Conservation (phyloP, 2,329 filamentous ascomycete species). For the Hymenoscyphus linearis region DNA sequence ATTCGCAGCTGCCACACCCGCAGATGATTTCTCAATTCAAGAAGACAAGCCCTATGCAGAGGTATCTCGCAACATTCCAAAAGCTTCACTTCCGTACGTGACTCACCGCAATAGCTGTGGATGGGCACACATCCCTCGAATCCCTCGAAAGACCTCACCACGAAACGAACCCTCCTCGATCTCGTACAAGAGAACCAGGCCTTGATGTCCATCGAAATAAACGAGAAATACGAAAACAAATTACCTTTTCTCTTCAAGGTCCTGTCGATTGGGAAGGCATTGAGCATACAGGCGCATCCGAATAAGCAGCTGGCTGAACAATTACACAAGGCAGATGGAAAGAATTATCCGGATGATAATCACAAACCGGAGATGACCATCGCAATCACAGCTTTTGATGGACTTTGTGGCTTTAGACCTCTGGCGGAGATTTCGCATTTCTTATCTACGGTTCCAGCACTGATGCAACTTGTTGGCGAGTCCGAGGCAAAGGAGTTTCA, state of each 20-base stretch:
- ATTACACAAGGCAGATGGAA: slow-evolving; percentile 77
- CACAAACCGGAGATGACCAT: slow-evolving; percentile 99
- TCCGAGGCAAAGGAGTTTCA: slow-evolving; percentile 54
- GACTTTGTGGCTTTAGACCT: slow-evolving; percentile 91
- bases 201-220: slow-evolving; percentile 69
- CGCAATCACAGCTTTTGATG: slow-evolving; percentile 92
- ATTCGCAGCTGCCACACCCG: slow-evolving; percentile 80
- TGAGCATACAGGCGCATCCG: slow-evolving; percentile 95
- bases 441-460: slow-evolving; percentile 50
- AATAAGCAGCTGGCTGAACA: slow-evolving; percentile 92
- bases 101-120: slow-evolving; percentile 53
- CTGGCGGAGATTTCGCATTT: slow-evolving; percentile 84
- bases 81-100: neutral
- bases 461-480: slow-evolving; percentile 63
- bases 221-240: slow-evolving; percentile 70
- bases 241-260: slow-evolving; percentile 98
- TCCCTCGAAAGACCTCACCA: slow-evolving; percentile 82
- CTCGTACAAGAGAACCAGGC: slow-evolving; percentile 82
- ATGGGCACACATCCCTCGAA: slow-evolving; percentile 98
- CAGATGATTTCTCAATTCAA: slow-evolving; percentile 69
- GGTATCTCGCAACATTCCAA: slow-evolving; percentile 35
- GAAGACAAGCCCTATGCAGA: slow-evolving; percentile 91
- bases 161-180: slow-evolving; percentile 80
- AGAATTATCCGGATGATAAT: slow-evolving; percentile 98
- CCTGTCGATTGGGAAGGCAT: slow-evolving; percentile 87